Conservation (phyloP, 257 asterid species). For the Przewalskia tangutica region DNA sequence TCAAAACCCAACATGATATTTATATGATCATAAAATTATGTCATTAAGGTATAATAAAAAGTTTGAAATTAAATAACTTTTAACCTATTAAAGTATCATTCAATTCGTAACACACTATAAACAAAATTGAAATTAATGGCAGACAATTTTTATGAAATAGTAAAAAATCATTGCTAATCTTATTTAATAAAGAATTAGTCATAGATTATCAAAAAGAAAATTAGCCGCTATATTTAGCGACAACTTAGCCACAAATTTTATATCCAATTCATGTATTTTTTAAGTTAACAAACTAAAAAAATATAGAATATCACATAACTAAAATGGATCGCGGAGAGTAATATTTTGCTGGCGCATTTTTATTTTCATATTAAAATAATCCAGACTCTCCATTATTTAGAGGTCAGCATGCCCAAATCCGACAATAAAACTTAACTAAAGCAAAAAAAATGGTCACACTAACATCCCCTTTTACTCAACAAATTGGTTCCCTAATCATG, state of each 20-base stretch:
- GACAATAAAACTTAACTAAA: not conserved
- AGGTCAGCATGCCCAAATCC: not conserved
- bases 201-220: too few relatives aligned
- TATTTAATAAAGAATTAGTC: not conserved
- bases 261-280: not conserved
- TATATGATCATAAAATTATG: not conserved
- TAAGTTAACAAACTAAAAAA: not conserved
- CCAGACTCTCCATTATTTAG: not conserved
- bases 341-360: not conserved
- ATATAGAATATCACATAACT: not conserved
- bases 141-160: not conserved
- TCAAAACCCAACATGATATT: too few relatives aligned
- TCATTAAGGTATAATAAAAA: not conserved
- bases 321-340: not conserved
- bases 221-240: too few relatives aligned
- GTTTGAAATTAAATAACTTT: not conserved
- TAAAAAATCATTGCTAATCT: not conserved
- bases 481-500: slow-evolving; percentile 24
- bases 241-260: too few relatives aligned
- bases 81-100: too few relatives aligned
- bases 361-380: not conserved
- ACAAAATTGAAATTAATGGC: not conserved
- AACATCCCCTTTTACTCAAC: not conserved
- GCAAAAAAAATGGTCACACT: not conserved
- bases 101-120: too few relatives aligned